Evolutionary conservation across 2,329 filamentous ascomycete genomes (phyloP).

Genomic region (Talaromyces funiculosus): DNA sequence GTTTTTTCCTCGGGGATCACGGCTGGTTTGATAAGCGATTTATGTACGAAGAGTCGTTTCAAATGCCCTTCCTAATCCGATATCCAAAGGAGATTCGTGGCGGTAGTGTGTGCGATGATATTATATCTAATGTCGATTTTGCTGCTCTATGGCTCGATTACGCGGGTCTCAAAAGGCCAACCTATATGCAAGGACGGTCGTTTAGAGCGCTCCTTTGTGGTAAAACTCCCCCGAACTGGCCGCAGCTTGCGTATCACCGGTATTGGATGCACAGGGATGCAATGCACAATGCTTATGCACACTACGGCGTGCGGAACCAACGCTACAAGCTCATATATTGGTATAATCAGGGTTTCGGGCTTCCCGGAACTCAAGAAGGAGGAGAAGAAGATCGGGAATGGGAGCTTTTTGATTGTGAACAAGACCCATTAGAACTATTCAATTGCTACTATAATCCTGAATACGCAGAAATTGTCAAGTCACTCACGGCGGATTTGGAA

Average conservation of each 20-base stretch:
- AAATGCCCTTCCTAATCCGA: constrained; percentile 51
- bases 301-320: constrained; percentile 50
- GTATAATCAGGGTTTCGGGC: constrained; percentile 48
- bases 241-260: constrained; percentile 50
- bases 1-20: constrained; percentile 54
- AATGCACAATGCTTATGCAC: constrained; percentile 47
- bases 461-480: no score
- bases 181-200: no score
- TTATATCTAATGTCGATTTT: constrained; percentile 52
- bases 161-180: no score
- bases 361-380: no score
- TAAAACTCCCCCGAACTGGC: no score
- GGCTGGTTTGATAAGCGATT: constrained; percentile 56
- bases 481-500: no score
- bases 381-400: constrained; percentile 46
- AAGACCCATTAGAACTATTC: constrained; percentile 49
- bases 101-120: constrained; percentile 47
- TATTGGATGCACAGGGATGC: constrained; percentile 54
- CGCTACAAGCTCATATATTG: constrained; percentile 54
- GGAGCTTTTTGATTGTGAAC: constrained; percentile 50
- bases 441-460: constrained; percentile 42
- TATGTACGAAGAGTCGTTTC: constrained; percentile 54
- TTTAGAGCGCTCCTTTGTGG: no score
- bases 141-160: no score
- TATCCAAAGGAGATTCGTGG: no score